Conservation (phyloP, 352 stramenopile species). For the Pythium aristosporum region DNA sequence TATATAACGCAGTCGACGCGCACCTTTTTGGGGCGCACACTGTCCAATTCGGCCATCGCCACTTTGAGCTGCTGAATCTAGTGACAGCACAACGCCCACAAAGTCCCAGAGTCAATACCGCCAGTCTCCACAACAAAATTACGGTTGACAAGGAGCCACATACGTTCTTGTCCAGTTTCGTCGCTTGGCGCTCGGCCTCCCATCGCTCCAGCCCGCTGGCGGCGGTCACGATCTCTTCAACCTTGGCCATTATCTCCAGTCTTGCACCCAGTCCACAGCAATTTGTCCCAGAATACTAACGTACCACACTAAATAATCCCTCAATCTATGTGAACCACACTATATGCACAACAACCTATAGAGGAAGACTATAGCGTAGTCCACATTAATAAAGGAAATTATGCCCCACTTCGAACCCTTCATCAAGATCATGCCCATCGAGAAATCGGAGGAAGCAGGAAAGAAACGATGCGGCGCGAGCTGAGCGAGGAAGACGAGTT, state of each 20-base stretch:
- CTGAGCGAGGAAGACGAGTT: conserved; percentile 66
- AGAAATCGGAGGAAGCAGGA: neutral
- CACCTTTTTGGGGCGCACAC: conserved; percentile 70
- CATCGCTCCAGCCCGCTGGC: conserved; percentile 32
- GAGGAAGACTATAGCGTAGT: no score
- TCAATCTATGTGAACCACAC: neutral
- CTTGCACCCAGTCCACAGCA: neutral
- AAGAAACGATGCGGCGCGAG: conserved; percentile 13
- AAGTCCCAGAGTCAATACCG: no score
- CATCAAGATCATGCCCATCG: conserved; percentile 7
- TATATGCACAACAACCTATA: neutral
- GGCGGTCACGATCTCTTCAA: conserved; percentile 31
- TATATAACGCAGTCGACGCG: neutral
- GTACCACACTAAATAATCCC: neutral
- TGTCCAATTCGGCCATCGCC: conserved; percentile 67
- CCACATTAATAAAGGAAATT: no score
- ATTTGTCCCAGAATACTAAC: neutral
- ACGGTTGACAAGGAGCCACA: neutral
- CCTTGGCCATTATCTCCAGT: conserved; percentile 31
- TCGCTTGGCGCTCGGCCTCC: conserved; percentile 42
- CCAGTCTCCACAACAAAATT: no score
- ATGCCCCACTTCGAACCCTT: conserved; percentile 2
- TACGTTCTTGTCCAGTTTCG: conserved; percentile 47
- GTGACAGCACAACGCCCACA: neutral
- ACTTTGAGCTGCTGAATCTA: conserved; percentile 82